Evolutionary conservation across 768 basidiomycete genomes (phyloP).

Genomic region (Xerocomellus amylosporus): DNA sequence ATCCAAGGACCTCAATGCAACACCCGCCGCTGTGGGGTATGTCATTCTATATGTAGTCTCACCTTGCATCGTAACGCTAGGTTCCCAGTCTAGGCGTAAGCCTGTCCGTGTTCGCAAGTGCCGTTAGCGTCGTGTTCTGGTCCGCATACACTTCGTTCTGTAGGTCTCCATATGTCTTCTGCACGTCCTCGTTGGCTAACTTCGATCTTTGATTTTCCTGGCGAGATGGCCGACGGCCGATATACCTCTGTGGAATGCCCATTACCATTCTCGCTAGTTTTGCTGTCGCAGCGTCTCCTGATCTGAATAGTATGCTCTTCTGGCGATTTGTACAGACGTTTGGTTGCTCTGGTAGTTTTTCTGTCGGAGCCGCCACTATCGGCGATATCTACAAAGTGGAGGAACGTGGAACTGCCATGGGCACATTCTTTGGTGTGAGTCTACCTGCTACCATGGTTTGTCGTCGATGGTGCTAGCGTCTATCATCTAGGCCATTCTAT

Average conservation of each 20-base stretch:
- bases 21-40: slow-evolving; percentile 57
- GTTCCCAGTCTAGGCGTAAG: slow-evolving; percentile 47
- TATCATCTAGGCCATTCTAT: slow-evolving; percentile 39
- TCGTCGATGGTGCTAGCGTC: background rate
- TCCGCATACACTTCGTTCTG: slow-evolving; percentile 53
- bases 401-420: slow-evolving; percentile 58
- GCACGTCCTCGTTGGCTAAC: background rate
- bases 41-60: background rate
- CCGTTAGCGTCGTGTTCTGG: slow-evolving; percentile 50
- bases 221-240: slow-evolving; percentile 62
- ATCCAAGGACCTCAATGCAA: slow-evolving; percentile 58
- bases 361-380: slow-evolving; percentile 56
- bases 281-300: slow-evolving; percentile 53
- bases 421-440: slow-evolving; percentile 52
- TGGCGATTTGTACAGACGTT: slow-evolving; percentile 66
- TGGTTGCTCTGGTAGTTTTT: slow-evolving; percentile 54
- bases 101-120: slow-evolving; percentile 44
- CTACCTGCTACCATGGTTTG: background rate
- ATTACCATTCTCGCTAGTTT: slow-evolving; percentile 56
- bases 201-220: background rate
- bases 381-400: slow-evolving; percentile 66
- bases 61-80: background rate
- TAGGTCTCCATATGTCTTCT: slow-evolving; percentile 22
- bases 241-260: slow-evolving; percentile 60
- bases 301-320: slow-evolving; percentile 44